phyloP scores from a whole-genome alignment of 2,329 filamentous ascomycete species.

The Magnaporthiopsis rhizophila region DNA sequence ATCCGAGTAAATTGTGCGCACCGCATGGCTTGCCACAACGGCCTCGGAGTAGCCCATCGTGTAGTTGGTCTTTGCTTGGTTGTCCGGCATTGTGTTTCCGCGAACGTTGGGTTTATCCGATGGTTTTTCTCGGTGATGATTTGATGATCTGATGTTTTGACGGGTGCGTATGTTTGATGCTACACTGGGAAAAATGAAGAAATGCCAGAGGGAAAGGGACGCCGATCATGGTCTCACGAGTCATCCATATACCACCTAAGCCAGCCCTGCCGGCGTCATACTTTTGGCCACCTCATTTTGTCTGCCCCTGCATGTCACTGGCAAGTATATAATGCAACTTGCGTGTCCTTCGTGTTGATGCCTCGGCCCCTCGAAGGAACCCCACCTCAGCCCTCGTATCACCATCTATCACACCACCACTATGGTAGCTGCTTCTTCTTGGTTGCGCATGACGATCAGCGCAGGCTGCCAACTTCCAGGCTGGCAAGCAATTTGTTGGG shows the following conservation, averaged over 20 bases:
- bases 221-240: background rate
- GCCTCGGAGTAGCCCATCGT: conserved; percentile 30
- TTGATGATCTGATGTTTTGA: background rate
- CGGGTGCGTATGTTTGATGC: background rate
- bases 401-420: background rate
- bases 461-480: no score
- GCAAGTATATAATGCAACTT: background rate
- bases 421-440: background rate
- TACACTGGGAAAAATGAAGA: background rate
- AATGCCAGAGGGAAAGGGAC: no score
- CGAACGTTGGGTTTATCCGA: background rate
- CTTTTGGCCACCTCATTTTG: background rate
- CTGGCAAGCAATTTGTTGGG: no score
- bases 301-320: no score
- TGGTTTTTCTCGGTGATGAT: background rate
- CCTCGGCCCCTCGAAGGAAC: background rate
- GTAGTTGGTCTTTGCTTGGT: conserved; percentile 17
- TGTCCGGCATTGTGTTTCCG: background rate
- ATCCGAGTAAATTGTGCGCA: conserved; percentile 34
- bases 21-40: conserved; percentile 29
- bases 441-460: no score
- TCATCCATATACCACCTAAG: background rate
- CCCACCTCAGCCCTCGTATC: background rate
- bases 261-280: background rate
- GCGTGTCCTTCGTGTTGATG: background rate